These are phyloP conservation scores for Bathelium albidoporum DNA, from an alignment of 495 filamentous ascomycete genomes.

Conservation along the genomic window DNA sequence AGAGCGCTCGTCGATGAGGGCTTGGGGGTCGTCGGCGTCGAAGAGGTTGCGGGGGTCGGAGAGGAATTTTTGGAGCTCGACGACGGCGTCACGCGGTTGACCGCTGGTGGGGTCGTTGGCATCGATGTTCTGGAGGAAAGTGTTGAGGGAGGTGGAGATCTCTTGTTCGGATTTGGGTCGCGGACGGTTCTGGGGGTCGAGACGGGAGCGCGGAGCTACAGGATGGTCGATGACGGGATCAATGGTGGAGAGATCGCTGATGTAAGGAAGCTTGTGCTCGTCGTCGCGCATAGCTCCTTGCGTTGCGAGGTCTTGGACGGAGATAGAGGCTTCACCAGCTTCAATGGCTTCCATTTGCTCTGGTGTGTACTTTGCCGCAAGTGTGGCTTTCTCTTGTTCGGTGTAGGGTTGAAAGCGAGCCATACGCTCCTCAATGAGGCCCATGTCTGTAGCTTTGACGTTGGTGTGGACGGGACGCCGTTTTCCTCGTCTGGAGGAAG, in stretches of 20 bases:
- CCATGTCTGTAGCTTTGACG: conserved; percentile 27
- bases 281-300: conserved; percentile 62
- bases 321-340: conserved; percentile 74
- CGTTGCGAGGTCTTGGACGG: conserved; percentile 62
- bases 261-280: conserved; percentile 59
- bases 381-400: conserved; percentile 49
- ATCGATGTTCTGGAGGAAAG: conserved; percentile 39
- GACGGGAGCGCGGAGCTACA: conserved; percentile 38
- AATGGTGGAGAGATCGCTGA: conserved; percentile 73
- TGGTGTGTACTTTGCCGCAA: conserved; percentile 60
- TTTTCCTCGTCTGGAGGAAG: conserved; percentile 24
- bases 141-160: conserved; percentile 45
- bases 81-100: conserved; percentile 22
- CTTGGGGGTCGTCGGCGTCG: conserved; percentile 22
- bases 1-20: conserved; percentile 15
- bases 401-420: conserved; percentile 54
- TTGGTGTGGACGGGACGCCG: conserved; percentile 29
- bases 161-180: conserved; percentile 46
- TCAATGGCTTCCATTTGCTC: conserved; percentile 76
- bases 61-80: conserved; percentile 35
- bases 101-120: conserved; percentile 22
- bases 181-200: conserved; percentile 50
- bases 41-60: conserved; percentile 27
- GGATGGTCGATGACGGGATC: conserved; percentile 48
- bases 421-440: conserved; percentile 20